These are phyloP conservation scores for Penicillium cosmopolitanum DNA, from an alignment of 495 filamentous ascomycete genomes.

Conservation along the genomic window DNA sequence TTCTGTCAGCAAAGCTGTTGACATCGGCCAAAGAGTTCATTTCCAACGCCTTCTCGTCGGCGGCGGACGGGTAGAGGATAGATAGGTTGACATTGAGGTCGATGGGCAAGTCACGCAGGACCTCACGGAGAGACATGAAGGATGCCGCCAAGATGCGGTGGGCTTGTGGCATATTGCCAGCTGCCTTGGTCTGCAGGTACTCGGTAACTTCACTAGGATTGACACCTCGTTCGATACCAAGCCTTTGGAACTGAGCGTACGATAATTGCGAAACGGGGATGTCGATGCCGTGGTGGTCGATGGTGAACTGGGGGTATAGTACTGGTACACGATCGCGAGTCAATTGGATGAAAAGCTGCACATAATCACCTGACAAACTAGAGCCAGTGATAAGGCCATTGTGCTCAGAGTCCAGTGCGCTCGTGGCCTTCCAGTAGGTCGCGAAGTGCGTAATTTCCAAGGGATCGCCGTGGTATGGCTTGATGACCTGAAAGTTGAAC, in stretches of 20 bases:
- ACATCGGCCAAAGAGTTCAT: constrained; percentile 79
- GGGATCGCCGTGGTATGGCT: constrained; percentile 91
- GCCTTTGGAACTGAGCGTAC: constrained; percentile 69
- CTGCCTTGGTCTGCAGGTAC: constrained; percentile 46
- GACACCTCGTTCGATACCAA: constrained; percentile 57
- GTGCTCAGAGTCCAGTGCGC: constrained; percentile 79
- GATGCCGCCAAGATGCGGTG: constrained; percentile 72
- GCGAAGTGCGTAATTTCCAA: constrained; percentile 97
- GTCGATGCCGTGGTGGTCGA: constrained; percentile 77
- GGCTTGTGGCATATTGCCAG: constrained; percentile 63
- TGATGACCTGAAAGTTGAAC: constrained; percentile 94
- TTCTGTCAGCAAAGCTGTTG: constrained; percentile 81
- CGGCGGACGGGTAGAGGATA: constrained; percentile 75
- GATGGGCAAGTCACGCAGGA: constrained; percentile 70
- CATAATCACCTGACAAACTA: constrained; percentile 90
- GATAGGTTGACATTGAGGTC: constrained; percentile 86
- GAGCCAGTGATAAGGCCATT: constrained; percentile 91
- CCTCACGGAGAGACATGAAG: constrained; percentile 74
- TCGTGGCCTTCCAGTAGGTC: constrained; percentile 99
- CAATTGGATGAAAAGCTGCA: constrained; percentile 86
- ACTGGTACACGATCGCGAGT: constrained; percentile 87
- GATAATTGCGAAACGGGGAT: constrained; percentile 78
- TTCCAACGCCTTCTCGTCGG: constrained; percentile 67
- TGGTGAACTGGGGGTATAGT: constrained; percentile 79
- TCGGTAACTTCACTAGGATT: constrained; percentile 47